Base-by-base conservation (phyloP, 768 basidiomycete species). In the Nidularia sp. region DNA sequence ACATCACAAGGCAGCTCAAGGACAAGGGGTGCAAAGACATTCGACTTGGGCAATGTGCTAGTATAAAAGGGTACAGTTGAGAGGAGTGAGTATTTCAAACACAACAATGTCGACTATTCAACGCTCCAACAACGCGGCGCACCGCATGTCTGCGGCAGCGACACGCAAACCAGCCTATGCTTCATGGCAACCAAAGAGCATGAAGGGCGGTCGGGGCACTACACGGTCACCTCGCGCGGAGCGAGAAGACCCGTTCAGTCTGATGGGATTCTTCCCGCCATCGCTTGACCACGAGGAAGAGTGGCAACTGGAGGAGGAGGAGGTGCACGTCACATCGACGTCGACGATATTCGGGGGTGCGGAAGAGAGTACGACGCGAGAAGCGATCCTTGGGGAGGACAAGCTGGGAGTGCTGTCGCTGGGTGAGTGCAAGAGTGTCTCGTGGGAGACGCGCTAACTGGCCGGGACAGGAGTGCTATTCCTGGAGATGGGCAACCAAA, bases 321-420 rank as follows among this genome's bases (percentile, higher is more conserved):
- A 62, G 45, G 58, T 32, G 45, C 39, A 51, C 35, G 33, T 35
- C 47, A 45, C 47, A 52, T 31, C 49, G 59, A 58, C 29, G 56
- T 48, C 29, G 54, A 49, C 35, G 53, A 55, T 57, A 42, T 68
- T 55, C 58, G 57, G 56, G 44, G 47, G 54, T 41, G 58, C 60
- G 47, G 66, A 70, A 58, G 64, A 63, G 54, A 61, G 60, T 52
- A 52, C 60, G 47, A 67, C 67, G 32, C 61, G 70, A 45, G 70
- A 71, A 48, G 60, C 59, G 49, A 66, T 75, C 47, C 67, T 67
- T 53, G 65, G 63, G 22, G 78, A 80, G 55, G 80, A 81, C 64
- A 79, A 79, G 65, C 57, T 79, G 54, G 79, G 79, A 31, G 66
- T 79, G 25, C 62, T 81, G 51, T 67, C 72, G 47, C 59, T 79